phyloP scores from a whole-genome alignment of 495 filamentous ascomycete genomes.

The Penicillium angulare region DNA sequence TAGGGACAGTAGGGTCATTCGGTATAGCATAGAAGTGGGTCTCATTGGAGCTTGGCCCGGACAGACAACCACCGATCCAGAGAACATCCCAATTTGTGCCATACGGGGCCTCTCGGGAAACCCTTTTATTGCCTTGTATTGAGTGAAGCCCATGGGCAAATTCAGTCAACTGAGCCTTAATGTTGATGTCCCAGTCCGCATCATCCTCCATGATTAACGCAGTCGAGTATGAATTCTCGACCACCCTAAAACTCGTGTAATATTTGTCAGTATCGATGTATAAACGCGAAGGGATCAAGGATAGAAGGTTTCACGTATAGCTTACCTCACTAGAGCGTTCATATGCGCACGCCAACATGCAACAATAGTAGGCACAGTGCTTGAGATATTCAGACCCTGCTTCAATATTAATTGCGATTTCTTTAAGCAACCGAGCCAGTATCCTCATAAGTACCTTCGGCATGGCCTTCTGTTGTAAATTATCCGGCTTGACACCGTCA shows the following conservation, averaged over 20 bases:
- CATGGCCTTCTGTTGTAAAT: conserved; percentile 23
- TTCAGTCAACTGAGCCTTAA: conserved; percentile 52
- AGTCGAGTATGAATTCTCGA: conserved; percentile 42
- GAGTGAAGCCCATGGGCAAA: conserved; percentile 34
- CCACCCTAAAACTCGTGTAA: conserved; percentile 25
- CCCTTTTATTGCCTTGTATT: conserved; percentile 22
- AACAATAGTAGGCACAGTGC: conserved; percentile 11
- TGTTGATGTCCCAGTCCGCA: conserved; percentile 54
- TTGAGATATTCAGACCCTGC: conserved; percentile 10
- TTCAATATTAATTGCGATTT: not conserved
- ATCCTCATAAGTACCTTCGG: conserved; percentile 12
- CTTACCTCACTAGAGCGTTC: not conserved
- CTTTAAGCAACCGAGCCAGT: not conserved
- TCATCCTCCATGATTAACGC: conserved; percentile 60
- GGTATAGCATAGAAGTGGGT: conserved; percentile 30
- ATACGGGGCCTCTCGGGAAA: conserved; percentile 45
- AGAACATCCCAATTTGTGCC: conserved; percentile 59
- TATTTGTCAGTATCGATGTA: not conserved
- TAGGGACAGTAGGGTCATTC: conserved; percentile 28
- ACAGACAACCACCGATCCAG: conserved; percentile 54
- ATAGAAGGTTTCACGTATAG: not conserved
- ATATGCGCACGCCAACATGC: conserved; percentile 41
- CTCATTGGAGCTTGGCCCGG: conserved; percentile 20
- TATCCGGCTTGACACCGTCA: conserved; percentile 38
- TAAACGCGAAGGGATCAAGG: too few species aligned